These are phyloP conservation scores for Beauveria australis DNA, from an alignment of 2,329 filamentous ascomycete species.

Conservation along the genomic window DNA sequence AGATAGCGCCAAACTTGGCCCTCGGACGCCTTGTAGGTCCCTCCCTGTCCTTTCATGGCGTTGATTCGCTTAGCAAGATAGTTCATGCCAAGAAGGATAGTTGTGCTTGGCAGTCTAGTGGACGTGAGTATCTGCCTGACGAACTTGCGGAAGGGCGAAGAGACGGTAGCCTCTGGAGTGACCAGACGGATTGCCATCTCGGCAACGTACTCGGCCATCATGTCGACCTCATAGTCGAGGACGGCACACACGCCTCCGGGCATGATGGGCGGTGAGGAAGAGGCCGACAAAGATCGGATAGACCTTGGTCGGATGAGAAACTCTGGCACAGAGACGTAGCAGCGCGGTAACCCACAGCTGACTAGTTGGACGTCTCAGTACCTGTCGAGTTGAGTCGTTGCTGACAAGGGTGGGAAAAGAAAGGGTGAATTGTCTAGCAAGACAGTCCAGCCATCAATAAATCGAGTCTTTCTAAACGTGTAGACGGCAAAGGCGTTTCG, in stretches of 20 bases:
- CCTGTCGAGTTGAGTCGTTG: not conserved
- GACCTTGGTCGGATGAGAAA: slow-evolving; percentile 30
- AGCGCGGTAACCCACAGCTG: not conserved
- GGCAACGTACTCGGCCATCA: slow-evolving; percentile 91
- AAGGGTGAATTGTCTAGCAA: slow-evolving; percentile 16
- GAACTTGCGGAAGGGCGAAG: slow-evolving; percentile 79
- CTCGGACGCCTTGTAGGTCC: slow-evolving; percentile 49
- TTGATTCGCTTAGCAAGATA: slow-evolving; percentile 81
- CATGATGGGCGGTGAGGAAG: slow-evolving; percentile 39
- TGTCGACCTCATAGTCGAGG: slow-evolving; percentile 92
- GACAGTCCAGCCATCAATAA: slow-evolving; percentile 26
- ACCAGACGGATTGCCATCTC: slow-evolving; percentile 67
- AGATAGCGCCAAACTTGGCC: slow-evolving; percentile 81
- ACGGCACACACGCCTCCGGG: slow-evolving; percentile 83
- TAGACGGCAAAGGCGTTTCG: not conserved
- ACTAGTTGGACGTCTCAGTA: slow-evolving; percentile 2
- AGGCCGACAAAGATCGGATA: slow-evolving; percentile 31
- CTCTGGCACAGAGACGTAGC: slow-evolving; percentile 14
- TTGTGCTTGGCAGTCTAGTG: slow-evolving; percentile 81
- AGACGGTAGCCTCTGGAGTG: slow-evolving; percentile 44
- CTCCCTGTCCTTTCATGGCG: slow-evolving; percentile 48
- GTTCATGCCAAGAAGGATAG: slow-evolving; percentile 82
- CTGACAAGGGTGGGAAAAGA: not conserved
- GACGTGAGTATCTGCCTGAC: slow-evolving; percentile 85
- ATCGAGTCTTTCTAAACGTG: not conserved